A percentile compares a stretch with the other conserved stretches of the same genome.
Evolutionary conservation across 140 eudicot species (phyloP).

Genomic region (Oenanthe javanica): DNA sequence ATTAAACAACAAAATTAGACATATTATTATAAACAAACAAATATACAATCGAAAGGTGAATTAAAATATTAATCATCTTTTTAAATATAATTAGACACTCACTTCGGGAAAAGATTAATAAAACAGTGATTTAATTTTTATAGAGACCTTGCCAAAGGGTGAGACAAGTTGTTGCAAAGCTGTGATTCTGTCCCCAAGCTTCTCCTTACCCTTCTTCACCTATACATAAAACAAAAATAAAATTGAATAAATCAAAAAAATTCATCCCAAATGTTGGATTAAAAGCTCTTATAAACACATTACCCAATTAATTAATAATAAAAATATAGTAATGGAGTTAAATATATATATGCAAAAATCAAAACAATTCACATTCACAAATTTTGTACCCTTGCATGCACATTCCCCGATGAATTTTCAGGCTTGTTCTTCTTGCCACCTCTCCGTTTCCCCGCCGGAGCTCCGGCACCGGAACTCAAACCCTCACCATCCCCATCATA

Average conservation of each 20-base stretch:
- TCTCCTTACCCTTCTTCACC: conserved; percentile 59
- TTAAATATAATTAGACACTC: not conserved
- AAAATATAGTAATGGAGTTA: not conserved
- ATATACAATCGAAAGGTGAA: not conserved
- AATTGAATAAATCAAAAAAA: not conserved
- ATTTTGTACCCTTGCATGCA: conserved; percentile 66
- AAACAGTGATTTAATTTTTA: not conserved
- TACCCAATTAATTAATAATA: not conserved
- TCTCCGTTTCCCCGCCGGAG: conserved; percentile 37
- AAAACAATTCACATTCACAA: not conserved
- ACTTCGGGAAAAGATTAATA: not conserved
- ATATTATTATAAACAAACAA: not conserved
- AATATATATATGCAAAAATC: not conserved
- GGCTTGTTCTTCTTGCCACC: conserved; percentile 38
- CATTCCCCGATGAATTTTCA: conserved; percentile 26
- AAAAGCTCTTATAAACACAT: not conserved
- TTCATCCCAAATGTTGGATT: not conserved
- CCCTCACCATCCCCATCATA: conserved; percentile 20
- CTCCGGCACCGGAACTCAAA: conserved; percentile 19
- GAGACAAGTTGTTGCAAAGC: conserved; percentile 85
- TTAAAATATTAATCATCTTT: not conserved
- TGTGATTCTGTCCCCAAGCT: conserved; percentile 75
- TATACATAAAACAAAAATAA: not conserved
- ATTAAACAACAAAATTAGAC: not conserved
- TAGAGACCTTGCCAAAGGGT: conserved; percentile 80